Evolutionary conservation across 352 stramenopile genomes (phyloP).

Genomic region (Globisporangium recalcitrans): DNA sequence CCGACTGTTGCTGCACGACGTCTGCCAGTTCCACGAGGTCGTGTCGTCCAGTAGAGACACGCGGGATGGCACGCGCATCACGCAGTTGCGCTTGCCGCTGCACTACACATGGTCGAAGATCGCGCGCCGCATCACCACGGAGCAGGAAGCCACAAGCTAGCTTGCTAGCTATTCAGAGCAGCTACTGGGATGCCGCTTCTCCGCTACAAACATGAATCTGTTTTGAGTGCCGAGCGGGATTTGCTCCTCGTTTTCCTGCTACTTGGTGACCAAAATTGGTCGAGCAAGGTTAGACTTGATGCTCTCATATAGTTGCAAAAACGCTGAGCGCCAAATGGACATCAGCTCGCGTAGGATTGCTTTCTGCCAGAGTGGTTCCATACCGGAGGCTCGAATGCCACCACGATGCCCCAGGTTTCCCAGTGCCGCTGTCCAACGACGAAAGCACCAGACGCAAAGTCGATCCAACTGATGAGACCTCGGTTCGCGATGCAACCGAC

Average conservation of each 20-base stretch:
- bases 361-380: too few species aligned
- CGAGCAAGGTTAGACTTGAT: too few species aligned
- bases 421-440: too few species aligned
- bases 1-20: conserved; percentile 61
- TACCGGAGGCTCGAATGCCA: not conserved
- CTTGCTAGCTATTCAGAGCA: not conserved
- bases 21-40: conserved; percentile 66
- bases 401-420: not conserved
- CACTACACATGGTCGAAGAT: conserved; percentile 60
- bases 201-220: not conserved
- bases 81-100: conserved; percentile 55
- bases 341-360: not conserved
- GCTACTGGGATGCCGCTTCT: not conserved
- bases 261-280: too few species aligned
- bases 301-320: too few species aligned
- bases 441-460: not conserved
- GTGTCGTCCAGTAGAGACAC: conserved; percentile 62
- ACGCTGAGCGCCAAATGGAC: too few species aligned
- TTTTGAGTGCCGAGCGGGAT: not conserved
- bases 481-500: not conserved
- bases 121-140: conserved; percentile 27
- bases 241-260: too few species aligned
- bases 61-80: conserved; percentile 62
- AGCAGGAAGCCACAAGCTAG: conserved; percentile 25
- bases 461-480: not conserved